These are phyloP conservation scores for Didymella exigua DNA, from an alignment of 2,329 filamentous ascomycete species.

Conservation along the genomic window DNA sequence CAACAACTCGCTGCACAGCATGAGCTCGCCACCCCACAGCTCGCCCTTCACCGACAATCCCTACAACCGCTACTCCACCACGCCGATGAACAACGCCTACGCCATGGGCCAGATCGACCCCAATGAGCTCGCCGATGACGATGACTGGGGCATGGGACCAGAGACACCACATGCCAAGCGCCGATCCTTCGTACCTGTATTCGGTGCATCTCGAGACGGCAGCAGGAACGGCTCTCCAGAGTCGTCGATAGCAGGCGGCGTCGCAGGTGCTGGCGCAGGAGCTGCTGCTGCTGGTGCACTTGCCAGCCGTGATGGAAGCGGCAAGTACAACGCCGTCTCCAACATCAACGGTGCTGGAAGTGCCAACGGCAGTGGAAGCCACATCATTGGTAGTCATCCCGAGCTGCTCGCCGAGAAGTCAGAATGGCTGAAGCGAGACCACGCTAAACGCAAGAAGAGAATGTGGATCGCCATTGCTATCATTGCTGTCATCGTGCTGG, in stretches of 20 bases:
- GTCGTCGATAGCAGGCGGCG: constrained; percentile 43
- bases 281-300: constrained; percentile 37
- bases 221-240: constrained; percentile 50
- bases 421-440: constrained; percentile 65
- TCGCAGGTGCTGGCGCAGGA: constrained; percentile 54
- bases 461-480: constrained; percentile 71
- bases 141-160: constrained; percentile 75
- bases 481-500: constrained; percentile 69
- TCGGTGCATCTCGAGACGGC: constrained; percentile 53
- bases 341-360: constrained; percentile 23
- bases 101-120: constrained; percentile 67
- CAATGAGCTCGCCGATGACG: constrained; percentile 81
- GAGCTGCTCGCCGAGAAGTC: constrained; percentile 64
- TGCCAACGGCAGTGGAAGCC: constrained; percentile 11
- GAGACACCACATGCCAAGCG: constrained; percentile 57
- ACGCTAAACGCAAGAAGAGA: constrained; percentile 62
- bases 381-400: constrained; percentile 16
- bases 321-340: constrained; percentile 64
- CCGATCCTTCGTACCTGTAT: constrained; percentile 63
- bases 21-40: constrained; percentile 46
- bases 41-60: constrained; percentile 66
- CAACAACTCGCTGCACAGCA: constrained; percentile 56
- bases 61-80: constrained; percentile 64
- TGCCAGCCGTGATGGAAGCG: constrained; percentile 44
- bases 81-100: constrained; percentile 39